Base-by-base conservation (phyloP, 441 rosid genomes). In the Populus tomentosa region DNA sequence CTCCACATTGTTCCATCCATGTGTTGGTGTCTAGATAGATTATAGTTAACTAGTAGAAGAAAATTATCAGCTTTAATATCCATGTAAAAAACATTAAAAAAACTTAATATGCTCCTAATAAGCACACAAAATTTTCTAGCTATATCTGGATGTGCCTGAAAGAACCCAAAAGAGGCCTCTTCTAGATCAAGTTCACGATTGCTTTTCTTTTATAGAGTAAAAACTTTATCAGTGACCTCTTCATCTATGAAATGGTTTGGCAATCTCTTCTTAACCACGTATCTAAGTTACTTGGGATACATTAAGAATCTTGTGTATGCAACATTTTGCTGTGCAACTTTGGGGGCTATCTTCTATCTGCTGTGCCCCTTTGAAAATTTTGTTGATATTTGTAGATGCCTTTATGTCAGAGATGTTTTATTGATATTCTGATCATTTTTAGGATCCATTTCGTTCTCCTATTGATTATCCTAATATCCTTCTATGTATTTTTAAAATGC, bases 401-500 rank as follows among this genome's bases (percentile, higher is more conserved):
- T 14, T 46, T 46, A 1, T 46, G 56, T 46, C 20, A 46, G 20
- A 46, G 56, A 46, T 46, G 56, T 46, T 14, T 46, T 0, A 46
- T 46, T 46, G 56, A 14, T 50, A 14, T 50, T 50, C 7, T 50
- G n/a, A 50, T 50, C 1, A 4, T 36, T 66, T 32, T 56, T 46
- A 6, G 10, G 65, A 40, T 76, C 18, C 61, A 70, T 35, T 53
- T 63, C 13, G 30, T 24, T 7, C 75, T 26, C 59, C 20, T 21
- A 76, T 40, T 78, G 71, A 70, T 71, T 21, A 75, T 30, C 24
- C 14, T 40, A 67, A 75, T 18, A 75, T 30, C 24, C 24, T 56
- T 42, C 24, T 74, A 50, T 50, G 56, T 14, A 50, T 50, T 50
- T 50, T 50, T 50, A 50, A 71, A 81, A 61, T 86, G 78, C 89